Evolutionary conservation across 441 rosid genomes (phyloP), one percentile per base, ranked within the genome.

Genomic region (Pelargonium myrrhifolium): DNA sequence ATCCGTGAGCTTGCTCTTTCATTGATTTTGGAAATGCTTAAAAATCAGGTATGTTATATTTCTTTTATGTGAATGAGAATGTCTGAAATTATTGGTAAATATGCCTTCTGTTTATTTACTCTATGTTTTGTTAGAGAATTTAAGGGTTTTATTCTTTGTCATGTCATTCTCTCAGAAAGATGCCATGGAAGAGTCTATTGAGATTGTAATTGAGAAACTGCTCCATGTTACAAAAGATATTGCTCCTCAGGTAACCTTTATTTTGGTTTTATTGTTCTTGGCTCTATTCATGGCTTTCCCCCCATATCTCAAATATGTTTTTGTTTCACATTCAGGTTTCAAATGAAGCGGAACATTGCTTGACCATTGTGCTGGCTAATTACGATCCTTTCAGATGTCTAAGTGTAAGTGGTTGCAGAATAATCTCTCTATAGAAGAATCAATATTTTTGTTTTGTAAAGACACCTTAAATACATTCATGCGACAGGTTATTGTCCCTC

Each of bases 321-420:
- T 66, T 72, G 21, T 68, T 67, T 53, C 68, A 1, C 69, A 15
- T 72, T 70, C 75, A 94, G 99, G 90, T 92, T 68, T 82, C 96
- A 65, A 85, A 75, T 79, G 90, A 89, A 80, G 94, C 93, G 67
- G 99, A 94, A 77, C 89, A 84, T 73, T 88, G 98, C 82, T 84
- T 94, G 85, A 88, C 86, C 62, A 69, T 80, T 9, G 81, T 92
- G 64, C 77, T 89, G 79, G 84, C 90, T 55, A 86, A 86, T 64
- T 92, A 87, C 76, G 99, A 94, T 74, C 96, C 96, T 67, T 89
- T 87, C 82, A 85, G 97, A 89, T 87, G 96, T 85, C 83, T 94
- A 78, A 89, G 93, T 74, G 99, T 94, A 92, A n/a, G 90, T 81
- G 65, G 20, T 61, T 69, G 67, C 59, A 61, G 40, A 22, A 65